A percentile compares a stretch with the other conserved stretches of the same genome.
Evolutionary conservation across 257 asterid species (phyloP).

Genomic region (Ilex aquifolium): DNA sequence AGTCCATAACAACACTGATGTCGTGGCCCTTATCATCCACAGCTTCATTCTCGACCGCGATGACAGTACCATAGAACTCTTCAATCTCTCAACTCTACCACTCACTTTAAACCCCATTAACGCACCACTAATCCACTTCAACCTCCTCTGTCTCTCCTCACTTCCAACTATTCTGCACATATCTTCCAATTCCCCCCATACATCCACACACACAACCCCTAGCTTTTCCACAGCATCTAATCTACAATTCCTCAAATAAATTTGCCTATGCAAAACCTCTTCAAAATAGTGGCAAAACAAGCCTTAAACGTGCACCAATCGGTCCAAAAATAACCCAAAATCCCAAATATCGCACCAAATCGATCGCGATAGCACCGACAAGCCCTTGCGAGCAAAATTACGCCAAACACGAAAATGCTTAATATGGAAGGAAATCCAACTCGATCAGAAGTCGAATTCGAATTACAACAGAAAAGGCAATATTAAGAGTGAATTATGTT

Average conservation of each 20-base stretch:
- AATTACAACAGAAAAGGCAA: no score
- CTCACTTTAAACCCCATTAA: constrained; percentile 46
- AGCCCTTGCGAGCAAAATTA: no score
- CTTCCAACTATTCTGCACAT: constrained; percentile 43
- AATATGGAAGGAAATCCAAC: no score
- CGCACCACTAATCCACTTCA: constrained; percentile 42
- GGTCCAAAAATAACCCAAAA: constrained; percentile 3
- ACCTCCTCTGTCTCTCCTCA: constrained; percentile 22
- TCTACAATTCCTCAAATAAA: constrained; percentile 3
- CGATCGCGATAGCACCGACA: no score
- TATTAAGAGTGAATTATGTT: no score
- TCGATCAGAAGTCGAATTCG: no score
- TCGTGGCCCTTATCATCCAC: constrained; percentile 85
- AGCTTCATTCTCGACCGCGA: constrained; percentile 86
- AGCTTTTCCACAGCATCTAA: neutral
- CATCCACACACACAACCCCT: constrained; percentile 2
- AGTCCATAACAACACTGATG: constrained; percentile 79
- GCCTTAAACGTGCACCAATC: no score
- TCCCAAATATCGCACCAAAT: no score
- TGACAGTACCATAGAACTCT: constrained; percentile 38
- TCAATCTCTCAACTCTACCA: constrained; percentile 65
- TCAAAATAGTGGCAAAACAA: neutral
- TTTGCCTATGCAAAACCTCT: constrained; percentile 7
- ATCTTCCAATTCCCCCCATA: constrained; percentile 21
- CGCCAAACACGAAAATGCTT: no score